Evolutionary conservation across 2,329 filamentous ascomycete genomes (phyloP).

Genomic region (Apiospora sp.): DNA sequence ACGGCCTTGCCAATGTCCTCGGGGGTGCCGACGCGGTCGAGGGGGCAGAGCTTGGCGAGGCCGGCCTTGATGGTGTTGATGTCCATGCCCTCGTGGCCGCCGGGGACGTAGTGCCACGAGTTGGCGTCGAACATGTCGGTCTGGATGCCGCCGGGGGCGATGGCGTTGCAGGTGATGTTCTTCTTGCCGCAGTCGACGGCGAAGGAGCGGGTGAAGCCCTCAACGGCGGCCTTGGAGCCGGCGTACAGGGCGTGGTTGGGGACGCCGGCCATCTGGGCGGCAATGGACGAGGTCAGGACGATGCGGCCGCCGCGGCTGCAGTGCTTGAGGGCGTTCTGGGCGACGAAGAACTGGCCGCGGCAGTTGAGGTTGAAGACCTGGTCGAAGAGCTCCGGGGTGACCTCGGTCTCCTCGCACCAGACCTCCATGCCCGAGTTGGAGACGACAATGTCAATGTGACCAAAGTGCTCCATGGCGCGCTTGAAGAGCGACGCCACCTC

Average conservation of each 20-base stretch:
- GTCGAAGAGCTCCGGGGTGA: slow-evolving; percentile 75
- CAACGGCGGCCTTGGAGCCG: slow-evolving; percentile 75
- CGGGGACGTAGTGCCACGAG: slow-evolving; percentile 70
- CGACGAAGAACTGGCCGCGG: slow-evolving; percentile 79
- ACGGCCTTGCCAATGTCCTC: slow-evolving; percentile 67
- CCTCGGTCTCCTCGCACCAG: slow-evolving; percentile 74
- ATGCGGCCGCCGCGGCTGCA: slow-evolving; percentile 74
- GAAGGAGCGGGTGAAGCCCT: slow-evolving; percentile 76
- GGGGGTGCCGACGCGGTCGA: slow-evolving; percentile 65
- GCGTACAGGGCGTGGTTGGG: slow-evolving; percentile 77
- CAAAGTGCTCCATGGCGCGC: slow-evolving; percentile 69
- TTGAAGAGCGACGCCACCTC: slow-evolving; percentile 71
- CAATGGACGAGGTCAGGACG: slow-evolving; percentile 76
- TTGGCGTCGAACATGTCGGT: slow-evolving; percentile 80
- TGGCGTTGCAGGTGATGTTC: slow-evolving; percentile 75
- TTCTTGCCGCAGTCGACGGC: slow-evolving; percentile 74
- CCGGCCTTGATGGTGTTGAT: slow-evolving; percentile 62
- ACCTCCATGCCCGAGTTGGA: slow-evolving; percentile 77
- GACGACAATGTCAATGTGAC: slow-evolving; percentile 75
- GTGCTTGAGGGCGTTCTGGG: slow-evolving; percentile 76
- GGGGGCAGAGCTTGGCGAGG: slow-evolving; percentile 64
- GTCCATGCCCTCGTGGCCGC: slow-evolving; percentile 59
- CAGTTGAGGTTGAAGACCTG: slow-evolving; percentile 76
- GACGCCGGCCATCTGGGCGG: slow-evolving; percentile 70
- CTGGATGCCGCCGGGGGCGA: slow-evolving; percentile 77